Evolutionary conservation across 495 filamentous ascomycete genomes (phyloP), one percentile per base, ranked within the genome.

Genomic region (Penicillium lagena): DNA sequence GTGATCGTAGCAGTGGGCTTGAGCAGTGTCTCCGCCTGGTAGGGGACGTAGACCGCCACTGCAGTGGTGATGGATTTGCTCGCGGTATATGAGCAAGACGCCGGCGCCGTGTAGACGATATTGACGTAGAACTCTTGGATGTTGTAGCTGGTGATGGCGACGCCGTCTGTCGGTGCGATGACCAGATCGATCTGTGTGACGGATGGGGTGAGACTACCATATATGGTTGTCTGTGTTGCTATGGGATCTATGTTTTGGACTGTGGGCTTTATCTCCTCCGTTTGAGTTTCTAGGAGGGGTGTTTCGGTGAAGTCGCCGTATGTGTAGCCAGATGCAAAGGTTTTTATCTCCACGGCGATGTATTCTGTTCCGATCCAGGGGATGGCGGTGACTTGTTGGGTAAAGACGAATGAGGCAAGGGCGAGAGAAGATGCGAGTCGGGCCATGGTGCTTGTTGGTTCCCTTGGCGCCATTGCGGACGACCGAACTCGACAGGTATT

Each of bases 71-170:
- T 38, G 1, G 50, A 42, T 34, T 46, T 45, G 7, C 43, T 45
- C 1, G 44, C 35, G 27, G 50, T 53, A 27, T 42, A 49, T 9
- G 44, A 46, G 49, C 63, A 62, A 17, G 55, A 51, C 3, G 60
- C 29, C 1, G 58, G 57, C 1, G 68, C 64, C 9, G 60, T 64
- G 39, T 50, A 63, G 22, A 52, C 48, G 15, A 66, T 28, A 12
- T 47, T 43, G 13, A 59, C 50, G 28, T 54, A 58, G 42, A 63
- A 61, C 22, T 50, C 14, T 22, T 35, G 15, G n/a, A 39, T 45
- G 22, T 15, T 29, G 39, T 53, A 28, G 22, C 22, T 42, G 4
- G 55, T 63, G 31, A 37, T 49, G 12, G 32, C 33, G 17, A 47
- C 40, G 31, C 43, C 52, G 35, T 49, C 50, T 9, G 45, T 40